Base-by-base conservation (phyloP, 1,139 yeast species). In the Yamadazyma atlantica region DNA sequence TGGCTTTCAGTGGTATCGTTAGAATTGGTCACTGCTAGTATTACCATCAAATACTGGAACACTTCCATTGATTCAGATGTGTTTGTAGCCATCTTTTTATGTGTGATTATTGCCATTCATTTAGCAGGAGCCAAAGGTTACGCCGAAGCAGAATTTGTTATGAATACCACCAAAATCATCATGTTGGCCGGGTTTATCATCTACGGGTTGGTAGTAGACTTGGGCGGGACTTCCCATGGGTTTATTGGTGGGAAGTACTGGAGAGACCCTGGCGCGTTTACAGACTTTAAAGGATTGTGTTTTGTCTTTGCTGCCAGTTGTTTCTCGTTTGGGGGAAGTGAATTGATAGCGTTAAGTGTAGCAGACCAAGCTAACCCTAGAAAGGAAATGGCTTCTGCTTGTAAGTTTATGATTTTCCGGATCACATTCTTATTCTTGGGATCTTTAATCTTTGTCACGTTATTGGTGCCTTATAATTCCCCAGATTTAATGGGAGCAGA, bases 201-300 rank as follows among this genome's bases (percentile, higher is more conserved):
- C 33, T 63, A 62, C 57, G 71, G 71, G 29, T 63, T 69, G 26
- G 58, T 67, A 22, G 55, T 67, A 34, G 63, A 65, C 39, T 56
- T 62, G 42, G 75, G 75, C 40, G 75, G 69, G 33, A 66, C 68
- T 27, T 58, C 61, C 11, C 43, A 47, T 14, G 71, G 70, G 3
- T 69, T 57, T 43, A 65, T 73, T 45, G 80, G 80, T 22, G 77
- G 75, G 31, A 61, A 56, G 39, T 69, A 67, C 48, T 74, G 78
- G 78, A 59, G 61, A 39, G 50, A 67, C 37, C 75, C 73, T 4
- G 71, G 70, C 32, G 60, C 61, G 24, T 54, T 55, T 44, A 66
- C 69, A 31, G 48, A 54, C 24, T 68, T 69, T 50, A 69, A 69
- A 48, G 75, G 75, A 10, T 49, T 68, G 34, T 62, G 64, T 42